Evolutionary conservation across 176 grass and related monocot species (phyloP), one percentile per base, ranked within the genome.

Genomic region (Olyra latifolia): DNA sequence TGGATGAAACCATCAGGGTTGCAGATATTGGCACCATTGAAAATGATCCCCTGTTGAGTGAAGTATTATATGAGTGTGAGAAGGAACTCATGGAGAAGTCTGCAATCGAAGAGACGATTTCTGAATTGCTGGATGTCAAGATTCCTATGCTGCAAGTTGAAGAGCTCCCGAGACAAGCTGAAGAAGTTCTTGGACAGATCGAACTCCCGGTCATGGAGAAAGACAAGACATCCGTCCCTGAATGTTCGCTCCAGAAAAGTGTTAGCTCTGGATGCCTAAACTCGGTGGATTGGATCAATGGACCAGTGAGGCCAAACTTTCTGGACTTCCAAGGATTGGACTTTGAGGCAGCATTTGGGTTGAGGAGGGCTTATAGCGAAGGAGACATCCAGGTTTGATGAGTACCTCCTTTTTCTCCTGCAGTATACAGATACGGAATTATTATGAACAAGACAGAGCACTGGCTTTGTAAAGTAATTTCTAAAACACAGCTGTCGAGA

Each of bases 301-400:
- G 86, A 47, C 55, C 88, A 24, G 62, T 66, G 19, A 91, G 91
- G 84, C 93, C 90, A 71, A 95, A 93, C 69, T 93, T 99, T 67
- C 88, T 99, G 9, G 92, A 89, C 40, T 93, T 99, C 46, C 90
- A 95, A 47, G 96, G 84, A 25, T 25, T 99, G 22, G 93, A 99
- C 90, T 85, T 96, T 45, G 97, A 91, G 76, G 79, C 79, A 46
- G 93, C 87, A n/a, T 96, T 91, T 69, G 93, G 93, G 43, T 45
- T 99, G 72, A 86, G 97, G 79, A 91, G 97, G 72, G 90, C 97
- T 43, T 99, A 86, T 44, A 99, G 97, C 25, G 97, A 99, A 75
- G 93, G 97, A 55, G 97, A 99, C 82, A 99, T 99, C 80, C 84
- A 99, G 97, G 97, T 99, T 42, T 27, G 77, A 86, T 76, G 61